A percentile compares a stretch with the other conserved stretches of the same genome.
These are phyloP conservation scores for Cutaneotrichosporon dermatis DNA, from an alignment of 1,284 basidiomycete species.

Conservation along the genomic window DNA sequence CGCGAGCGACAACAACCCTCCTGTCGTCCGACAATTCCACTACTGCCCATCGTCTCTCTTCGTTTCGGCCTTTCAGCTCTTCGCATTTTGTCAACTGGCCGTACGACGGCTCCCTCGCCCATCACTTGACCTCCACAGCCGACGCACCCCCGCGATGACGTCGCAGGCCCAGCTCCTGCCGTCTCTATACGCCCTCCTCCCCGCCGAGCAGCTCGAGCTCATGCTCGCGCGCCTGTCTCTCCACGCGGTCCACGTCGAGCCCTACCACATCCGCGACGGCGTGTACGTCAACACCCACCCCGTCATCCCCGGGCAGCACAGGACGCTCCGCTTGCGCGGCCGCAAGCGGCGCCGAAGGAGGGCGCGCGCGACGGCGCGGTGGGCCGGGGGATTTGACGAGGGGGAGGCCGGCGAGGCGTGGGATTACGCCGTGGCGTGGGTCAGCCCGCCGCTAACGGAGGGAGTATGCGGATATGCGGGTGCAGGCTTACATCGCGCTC, in stretches of 20 bases:
- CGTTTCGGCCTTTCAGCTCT: too few species aligned
- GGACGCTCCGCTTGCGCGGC: slow-evolving; percentile 23
- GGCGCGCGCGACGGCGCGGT: not conserved
- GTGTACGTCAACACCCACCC: slow-evolving; percentile 30
- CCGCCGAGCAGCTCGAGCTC: slow-evolving; percentile 20
- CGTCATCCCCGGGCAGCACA: slow-evolving; percentile 30
- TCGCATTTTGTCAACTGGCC: too few species aligned
- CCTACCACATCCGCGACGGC: slow-evolving; percentile 26
- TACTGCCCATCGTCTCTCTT: too few species aligned
- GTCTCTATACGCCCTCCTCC: slow-evolving; percentile 36
- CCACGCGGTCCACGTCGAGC: slow-evolving; percentile 27
- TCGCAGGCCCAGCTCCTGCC: slow-evolving; percentile 29
- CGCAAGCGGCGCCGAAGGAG: slow-evolving; percentile 2
- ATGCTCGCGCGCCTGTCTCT: slow-evolving; percentile 35
- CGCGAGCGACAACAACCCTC: too few species aligned
- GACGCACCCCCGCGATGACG: slow-evolving; percentile 15
- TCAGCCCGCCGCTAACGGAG: slow-evolving; percentile 28
- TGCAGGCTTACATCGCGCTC: slow-evolving; percentile 32
- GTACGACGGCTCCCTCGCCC: too few species aligned
- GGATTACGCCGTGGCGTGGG: slow-evolving; percentile 29
- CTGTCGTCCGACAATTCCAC: too few species aligned
- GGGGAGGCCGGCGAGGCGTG: slow-evolving; percentile 9
- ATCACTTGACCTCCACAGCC: too few species aligned
- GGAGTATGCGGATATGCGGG: slow-evolving; percentile 36
- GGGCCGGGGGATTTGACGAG: not conserved